Conservation (phyloP, 495 filamentous ascomycete genomes). For the Xylaria telfairii region DNA sequence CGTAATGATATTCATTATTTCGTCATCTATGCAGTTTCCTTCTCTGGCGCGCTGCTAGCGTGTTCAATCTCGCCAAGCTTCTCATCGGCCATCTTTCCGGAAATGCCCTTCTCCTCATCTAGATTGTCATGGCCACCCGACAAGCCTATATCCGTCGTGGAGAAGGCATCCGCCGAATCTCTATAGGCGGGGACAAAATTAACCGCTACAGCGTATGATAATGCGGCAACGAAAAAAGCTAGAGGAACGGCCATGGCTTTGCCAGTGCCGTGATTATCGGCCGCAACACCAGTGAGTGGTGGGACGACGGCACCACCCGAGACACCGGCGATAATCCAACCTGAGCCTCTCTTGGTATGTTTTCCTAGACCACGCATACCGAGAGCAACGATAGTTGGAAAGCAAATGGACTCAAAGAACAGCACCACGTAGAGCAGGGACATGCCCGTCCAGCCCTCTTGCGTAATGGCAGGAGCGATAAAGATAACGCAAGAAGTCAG, state of each 20-base stretch:
- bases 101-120: slow-evolving; percentile 35
- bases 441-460: slow-evolving; percentile 58
- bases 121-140: slow-evolving; percentile 22
- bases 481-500: slow-evolving; percentile 63
- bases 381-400: slow-evolving; percentile 73
- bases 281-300: slow-evolving; percentile 65
- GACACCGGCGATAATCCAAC: slow-evolving; percentile 67
- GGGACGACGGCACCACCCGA: slow-evolving; percentile 70
- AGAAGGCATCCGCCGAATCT: slow-evolving; percentile 65
- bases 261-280: slow-evolving; percentile 50
- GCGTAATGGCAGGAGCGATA: slow-evolving; percentile 59
- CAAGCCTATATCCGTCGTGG: slow-evolving; percentile 59
- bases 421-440: slow-evolving; percentile 67
- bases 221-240: slow-evolving; percentile 63
- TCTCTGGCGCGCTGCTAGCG: not conserved
- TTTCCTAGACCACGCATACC: slow-evolving; percentile 70
- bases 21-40: not conserved
- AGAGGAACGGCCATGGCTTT: slow-evolving; percentile 62
- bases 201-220: slow-evolving; percentile 64
- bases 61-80: slow-evolving; percentile 31
- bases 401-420: slow-evolving; percentile 72
- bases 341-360: slow-evolving; percentile 71
- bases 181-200: slow-evolving; percentile 69
- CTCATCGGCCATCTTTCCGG: slow-evolving; percentile 39
- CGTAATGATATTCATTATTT: not conserved